Evolutionary conservation across 2,329 filamentous ascomycete species (phyloP).

Genomic region (Rachicladosporium sp.): DNA sequence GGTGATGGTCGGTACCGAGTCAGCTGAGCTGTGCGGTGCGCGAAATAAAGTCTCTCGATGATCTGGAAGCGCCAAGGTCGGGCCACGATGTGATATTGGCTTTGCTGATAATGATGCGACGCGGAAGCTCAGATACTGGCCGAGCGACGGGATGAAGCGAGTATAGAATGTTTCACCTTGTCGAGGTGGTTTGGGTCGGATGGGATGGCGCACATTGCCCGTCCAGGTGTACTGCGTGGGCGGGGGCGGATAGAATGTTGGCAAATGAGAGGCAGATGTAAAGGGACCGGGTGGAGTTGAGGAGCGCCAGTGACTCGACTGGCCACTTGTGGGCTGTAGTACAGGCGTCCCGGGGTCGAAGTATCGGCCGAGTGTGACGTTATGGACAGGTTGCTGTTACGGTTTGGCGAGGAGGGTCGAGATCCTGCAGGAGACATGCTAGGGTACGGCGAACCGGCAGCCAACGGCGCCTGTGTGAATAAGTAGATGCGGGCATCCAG

Average conservation of each 20-base stretch:
- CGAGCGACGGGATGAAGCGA: conserved; percentile 68
- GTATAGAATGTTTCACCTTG: conserved; percentile 89
- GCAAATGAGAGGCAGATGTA: conserved; percentile 69
- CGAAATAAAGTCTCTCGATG: not conserved
- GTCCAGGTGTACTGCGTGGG: conserved; percentile 73
- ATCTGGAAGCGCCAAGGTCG: conserved; percentile 18
- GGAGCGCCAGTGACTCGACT: conserved; percentile 16
- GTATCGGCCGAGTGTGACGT: conserved; percentile 1
- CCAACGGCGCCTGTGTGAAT: conserved; percentile 61
- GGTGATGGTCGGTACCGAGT: conserved; percentile 1
- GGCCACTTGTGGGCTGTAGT: conserved; percentile 1
- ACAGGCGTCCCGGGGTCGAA: conserved; percentile 3
- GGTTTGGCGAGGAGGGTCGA: conserved; percentile 37
- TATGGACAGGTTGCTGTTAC: conserved; percentile 10
- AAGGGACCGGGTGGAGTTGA: conserved; percentile 50
- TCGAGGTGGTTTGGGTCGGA: conserved; percentile 75
- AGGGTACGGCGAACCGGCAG: conserved; percentile 33
- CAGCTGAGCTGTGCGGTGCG: not conserved
- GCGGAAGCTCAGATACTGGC: conserved; percentile 79
- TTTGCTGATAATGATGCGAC: conserved; percentile 59
- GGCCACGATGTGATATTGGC: conserved; percentile 53
- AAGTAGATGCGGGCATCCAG: conserved; percentile 76
- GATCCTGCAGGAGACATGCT: conserved; percentile 39
- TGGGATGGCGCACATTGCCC: conserved; percentile 67
- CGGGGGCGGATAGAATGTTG: conserved; percentile 79